Percentiles rank a stretch among this genome's conserved stretches.
phyloP scores from a whole-genome alignment of 257 asterid genomes.

The Parsonsia alboflavescens region DNA sequence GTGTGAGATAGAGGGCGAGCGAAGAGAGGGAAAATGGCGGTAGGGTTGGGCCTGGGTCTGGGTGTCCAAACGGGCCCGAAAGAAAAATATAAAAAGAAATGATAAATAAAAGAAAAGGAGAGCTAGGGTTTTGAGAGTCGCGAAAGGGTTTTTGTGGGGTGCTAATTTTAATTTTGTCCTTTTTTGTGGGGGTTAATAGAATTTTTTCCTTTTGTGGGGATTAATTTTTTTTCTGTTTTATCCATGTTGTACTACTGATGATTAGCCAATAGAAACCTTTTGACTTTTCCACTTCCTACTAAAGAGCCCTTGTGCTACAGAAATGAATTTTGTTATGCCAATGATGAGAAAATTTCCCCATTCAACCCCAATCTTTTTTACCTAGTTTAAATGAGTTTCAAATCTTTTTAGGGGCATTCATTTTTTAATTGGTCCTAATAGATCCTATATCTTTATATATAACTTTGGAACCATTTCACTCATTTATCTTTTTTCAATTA shows the following conservation, averaged over 20 bases:
- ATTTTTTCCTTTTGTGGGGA: not conserved
- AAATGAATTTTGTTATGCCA: too few relatives aligned
- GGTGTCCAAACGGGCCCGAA: constrained; percentile 34
- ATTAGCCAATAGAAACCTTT: not conserved
- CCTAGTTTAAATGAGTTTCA: too few relatives aligned
- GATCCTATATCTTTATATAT: too few relatives aligned
- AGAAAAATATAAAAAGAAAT: not conserved
- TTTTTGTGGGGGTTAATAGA: not conserved
- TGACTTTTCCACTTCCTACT: not conserved
- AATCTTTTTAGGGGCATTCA: too few relatives aligned
- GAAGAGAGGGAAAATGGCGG: constrained; percentile 18
- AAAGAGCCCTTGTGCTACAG: too few relatives aligned
- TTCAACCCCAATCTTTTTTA: too few relatives aligned
- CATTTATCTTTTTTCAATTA: too few relatives aligned
- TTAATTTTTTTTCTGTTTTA: too few relatives aligned
- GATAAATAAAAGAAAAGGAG: constrained; percentile 2
- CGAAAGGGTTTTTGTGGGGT: constrained; percentile 10
- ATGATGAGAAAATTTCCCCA: too few relatives aligned
- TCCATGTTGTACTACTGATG: not conserved
- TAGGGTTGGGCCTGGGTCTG: constrained; percentile 44
- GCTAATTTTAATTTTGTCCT: not conserved
- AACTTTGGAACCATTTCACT: too few relatives aligned
- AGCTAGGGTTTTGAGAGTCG: constrained; percentile 21
- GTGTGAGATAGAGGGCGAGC: constrained; percentile 14
- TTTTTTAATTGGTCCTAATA: too few relatives aligned